These are phyloP conservation scores for Saccharata proteae DNA, from an alignment of 2,329 filamentous ascomycete genomes.

Conservation along the genomic window DNA sequence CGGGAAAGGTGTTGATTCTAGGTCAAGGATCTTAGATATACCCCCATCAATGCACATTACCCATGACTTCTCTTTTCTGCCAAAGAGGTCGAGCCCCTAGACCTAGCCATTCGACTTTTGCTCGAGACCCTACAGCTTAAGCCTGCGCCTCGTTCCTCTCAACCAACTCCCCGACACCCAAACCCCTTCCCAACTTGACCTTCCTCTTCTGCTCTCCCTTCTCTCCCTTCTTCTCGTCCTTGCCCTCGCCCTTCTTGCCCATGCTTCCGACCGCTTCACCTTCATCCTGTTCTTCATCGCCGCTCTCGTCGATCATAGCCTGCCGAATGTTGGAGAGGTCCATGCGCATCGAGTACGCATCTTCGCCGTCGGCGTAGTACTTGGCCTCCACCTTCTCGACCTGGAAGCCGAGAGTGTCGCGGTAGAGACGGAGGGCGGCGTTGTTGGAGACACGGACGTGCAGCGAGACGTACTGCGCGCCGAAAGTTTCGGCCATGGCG, in stretches of 20 bases:
- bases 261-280: conserved; percentile 23
- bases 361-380: conserved; percentile 96
- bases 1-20: no score
- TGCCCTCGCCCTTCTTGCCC: conserved; percentile 20
- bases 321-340: conserved; percentile 53
- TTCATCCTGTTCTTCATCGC: conserved; percentile 29
- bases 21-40: no score
- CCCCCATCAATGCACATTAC: no score
- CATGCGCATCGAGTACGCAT: conserved; percentile 89
- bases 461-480: conserved; percentile 83
- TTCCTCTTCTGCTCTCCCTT: conserved; percentile 44
- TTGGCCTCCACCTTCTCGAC: conserved; percentile 76
- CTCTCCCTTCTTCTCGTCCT: conserved; percentile 32
- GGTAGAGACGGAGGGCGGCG: conserved; percentile 84
- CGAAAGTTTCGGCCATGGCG: conserved; percentile 93
- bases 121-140: no score
- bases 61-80: no score
- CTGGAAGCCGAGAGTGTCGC: conserved; percentile 79
- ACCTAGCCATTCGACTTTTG: no score
- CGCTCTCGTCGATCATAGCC: conserved; percentile 35
- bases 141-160: conserved; percentile 62
- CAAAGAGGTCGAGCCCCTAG: no score
- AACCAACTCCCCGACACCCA: conserved; percentile 67
- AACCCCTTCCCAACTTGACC: conserved; percentile 65
- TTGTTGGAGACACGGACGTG: conserved; percentile 92